phyloP scores from a whole-genome alignment of 148 eudicot genomes.

The Tetragonia tetragonoides region DNA sequence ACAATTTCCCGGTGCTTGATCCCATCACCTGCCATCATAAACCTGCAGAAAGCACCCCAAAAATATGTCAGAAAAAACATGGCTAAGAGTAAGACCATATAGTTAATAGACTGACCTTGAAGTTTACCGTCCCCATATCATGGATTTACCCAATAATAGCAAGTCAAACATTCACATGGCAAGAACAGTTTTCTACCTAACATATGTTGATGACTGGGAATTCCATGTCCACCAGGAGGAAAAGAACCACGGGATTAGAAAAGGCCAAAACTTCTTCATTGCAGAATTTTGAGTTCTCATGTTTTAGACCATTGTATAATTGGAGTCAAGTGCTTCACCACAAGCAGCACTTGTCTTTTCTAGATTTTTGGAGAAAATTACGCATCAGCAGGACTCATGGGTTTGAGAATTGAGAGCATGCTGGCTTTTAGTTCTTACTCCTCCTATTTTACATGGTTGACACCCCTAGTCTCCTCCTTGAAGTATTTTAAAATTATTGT shows the following conservation, averaged over 20 bases:
- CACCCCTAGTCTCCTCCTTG: too few relatives aligned
- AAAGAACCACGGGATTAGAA: background rate
- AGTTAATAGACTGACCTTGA: background rate
- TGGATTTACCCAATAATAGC: background rate
- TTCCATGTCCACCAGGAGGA: background rate
- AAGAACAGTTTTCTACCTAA: background rate
- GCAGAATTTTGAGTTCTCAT: background rate
- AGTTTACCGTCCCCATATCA: background rate
- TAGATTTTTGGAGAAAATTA: too few relatives aligned
- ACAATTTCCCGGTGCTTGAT: slow-evolving; percentile 67
- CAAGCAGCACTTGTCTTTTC: too few relatives aligned
- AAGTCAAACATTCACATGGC: background rate
- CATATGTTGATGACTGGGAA: background rate
- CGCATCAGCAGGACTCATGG: too few relatives aligned
- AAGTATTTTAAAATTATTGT: too few relatives aligned
- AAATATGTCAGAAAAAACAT: slow-evolving; percentile 5
- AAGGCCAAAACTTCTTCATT: background rate
- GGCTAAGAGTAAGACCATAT: background rate
- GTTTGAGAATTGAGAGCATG: too few relatives aligned
- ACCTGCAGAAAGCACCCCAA: slow-evolving; percentile 43
- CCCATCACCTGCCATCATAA: slow-evolving; percentile 93
- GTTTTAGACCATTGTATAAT: background rate
- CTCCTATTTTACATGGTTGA: too few relatives aligned
- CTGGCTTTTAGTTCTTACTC: too few relatives aligned
- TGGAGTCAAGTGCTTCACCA: too few relatives aligned